Conservation (phyloP, 345 rosid genomes). For the Camelina hispida region DNA sequence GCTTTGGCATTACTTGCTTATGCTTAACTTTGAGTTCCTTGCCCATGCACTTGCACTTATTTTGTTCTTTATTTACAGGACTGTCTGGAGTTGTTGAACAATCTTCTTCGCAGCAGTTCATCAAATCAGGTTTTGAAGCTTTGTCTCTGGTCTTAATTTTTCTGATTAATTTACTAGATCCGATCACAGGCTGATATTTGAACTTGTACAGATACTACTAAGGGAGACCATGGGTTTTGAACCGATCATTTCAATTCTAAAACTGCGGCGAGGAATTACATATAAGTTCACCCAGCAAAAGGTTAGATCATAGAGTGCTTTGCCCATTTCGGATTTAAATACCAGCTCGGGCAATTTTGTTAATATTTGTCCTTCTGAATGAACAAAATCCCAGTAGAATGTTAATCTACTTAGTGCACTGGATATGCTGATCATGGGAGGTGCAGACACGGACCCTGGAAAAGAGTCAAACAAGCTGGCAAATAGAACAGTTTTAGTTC, state of each 20-base stretch:
- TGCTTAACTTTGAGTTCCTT: conserved; percentile 19
- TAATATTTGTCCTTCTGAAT: conserved; percentile 48
- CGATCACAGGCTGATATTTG: conserved; percentile 42
- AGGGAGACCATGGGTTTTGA: conserved; percentile 98
- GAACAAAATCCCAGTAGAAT: conserved; percentile 88
- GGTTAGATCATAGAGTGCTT: conserved; percentile 68
- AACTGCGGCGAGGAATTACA: conserved; percentile 72
- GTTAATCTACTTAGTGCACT: conserved; percentile 82
- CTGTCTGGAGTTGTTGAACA: conserved; percentile 89
- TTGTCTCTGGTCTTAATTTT: conserved; percentile 22
- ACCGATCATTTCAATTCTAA: conserved; percentile 72
- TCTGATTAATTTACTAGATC: neutral
- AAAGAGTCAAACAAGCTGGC: conserved; percentile 79
- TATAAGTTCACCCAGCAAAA: conserved; percentile 94
- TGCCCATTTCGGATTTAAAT: conserved; percentile 6
- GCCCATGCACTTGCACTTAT: conserved; percentile 9
- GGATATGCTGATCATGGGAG: conserved; percentile 80
- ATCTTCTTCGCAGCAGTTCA: conserved; percentile 79
- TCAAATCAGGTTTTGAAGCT: conserved; percentile 78
- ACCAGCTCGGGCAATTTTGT: conserved; percentile 47
- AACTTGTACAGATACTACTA: conserved; percentile 64
- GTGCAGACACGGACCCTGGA: conserved; percentile 67
- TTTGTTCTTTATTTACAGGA: conserved; percentile 58
- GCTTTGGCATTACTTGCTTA: conserved; percentile 22
- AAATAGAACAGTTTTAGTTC: conserved; percentile 83